Percentiles rank a stretch among this genome's conserved stretches.
These are phyloP conservation scores for Hordeum vulgare DNA, from an alignment of 176 grass and related monocot genomes.

Conservation along the genomic window DNA sequence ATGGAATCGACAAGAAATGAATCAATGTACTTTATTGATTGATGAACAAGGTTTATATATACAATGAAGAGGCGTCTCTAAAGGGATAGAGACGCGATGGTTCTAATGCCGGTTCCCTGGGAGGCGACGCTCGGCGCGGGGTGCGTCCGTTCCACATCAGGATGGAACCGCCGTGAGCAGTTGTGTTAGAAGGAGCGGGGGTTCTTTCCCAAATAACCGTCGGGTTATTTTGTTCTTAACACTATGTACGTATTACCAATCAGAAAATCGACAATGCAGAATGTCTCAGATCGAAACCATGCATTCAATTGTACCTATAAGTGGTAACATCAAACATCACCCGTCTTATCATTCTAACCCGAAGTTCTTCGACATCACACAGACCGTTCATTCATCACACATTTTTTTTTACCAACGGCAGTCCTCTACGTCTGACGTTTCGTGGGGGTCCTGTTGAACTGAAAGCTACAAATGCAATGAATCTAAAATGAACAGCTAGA, in stretches of 20 bases:
- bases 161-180: no score
- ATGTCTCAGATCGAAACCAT: background rate
- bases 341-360: background rate
- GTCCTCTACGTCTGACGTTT: background rate
- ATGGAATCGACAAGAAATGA: no score
- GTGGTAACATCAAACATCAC: background rate
- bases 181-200: no score
- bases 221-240: no score
- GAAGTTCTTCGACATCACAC: background rate
- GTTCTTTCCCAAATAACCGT: no score
- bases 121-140: no score
- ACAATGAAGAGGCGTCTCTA: no score
- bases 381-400: background rate
- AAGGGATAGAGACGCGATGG: no score
- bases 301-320: background rate
- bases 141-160: no score
- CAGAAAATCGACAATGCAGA: background rate
- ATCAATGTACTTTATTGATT: no score
- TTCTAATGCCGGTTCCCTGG: no score
- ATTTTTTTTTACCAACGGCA: background rate
- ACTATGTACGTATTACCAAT: background rate
- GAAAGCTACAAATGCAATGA: constrained; percentile 20
- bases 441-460: background rate
- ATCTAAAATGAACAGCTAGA: constrained; percentile 19
- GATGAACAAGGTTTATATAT: no score